phyloP scores from a whole-genome alignment of 108 stramenopile species.

The Nannochloropsis granulata region DNA sequence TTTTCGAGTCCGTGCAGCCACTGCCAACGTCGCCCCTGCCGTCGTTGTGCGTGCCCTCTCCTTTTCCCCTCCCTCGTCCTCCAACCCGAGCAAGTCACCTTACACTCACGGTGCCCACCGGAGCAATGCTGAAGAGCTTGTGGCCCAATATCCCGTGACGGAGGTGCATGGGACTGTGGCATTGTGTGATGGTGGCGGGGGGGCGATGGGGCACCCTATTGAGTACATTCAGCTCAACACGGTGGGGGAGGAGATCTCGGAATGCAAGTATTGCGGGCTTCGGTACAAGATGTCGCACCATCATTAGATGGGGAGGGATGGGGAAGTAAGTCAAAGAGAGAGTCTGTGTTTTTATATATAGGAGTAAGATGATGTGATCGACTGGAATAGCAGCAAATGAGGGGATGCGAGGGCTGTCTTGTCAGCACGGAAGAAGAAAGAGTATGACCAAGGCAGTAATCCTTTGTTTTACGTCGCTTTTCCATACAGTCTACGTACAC shows the following conservation, averaged over 20 bases:
- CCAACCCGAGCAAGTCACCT: neutral
- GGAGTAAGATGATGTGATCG: too few relatives aligned
- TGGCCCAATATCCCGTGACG: constrained; percentile 61
- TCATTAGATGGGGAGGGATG: neutral
- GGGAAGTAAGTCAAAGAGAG: too few relatives aligned
- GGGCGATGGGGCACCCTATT: constrained; percentile 84
- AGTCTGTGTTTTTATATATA: too few relatives aligned
- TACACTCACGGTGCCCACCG: constrained; percentile 47
- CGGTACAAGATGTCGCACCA: constrained; percentile 36
- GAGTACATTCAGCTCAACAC: constrained; percentile 51
- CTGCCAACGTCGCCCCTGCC: neutral
- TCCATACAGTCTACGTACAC: too few relatives aligned
- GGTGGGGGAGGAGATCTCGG: neutral
- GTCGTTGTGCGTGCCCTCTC: neutral
- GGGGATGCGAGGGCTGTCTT: too few relatives aligned
- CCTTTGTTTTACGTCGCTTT: too few relatives aligned
- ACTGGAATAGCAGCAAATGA: too few relatives aligned
- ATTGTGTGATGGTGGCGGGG: constrained; percentile 77
- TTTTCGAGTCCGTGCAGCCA: neutral
- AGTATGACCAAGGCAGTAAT: too few relatives aligned
- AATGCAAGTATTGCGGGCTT: constrained; percentile 44
- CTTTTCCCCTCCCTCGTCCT: neutral
- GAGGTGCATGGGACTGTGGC: constrained; percentile 76
- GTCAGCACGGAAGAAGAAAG: too few relatives aligned
- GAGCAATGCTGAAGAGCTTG: constrained; percentile 77